Percentiles rank a stretch among this genome's conserved stretches.
phyloP scores from a whole-genome alignment of 2,329 filamentous ascomycete genomes.

The Colletotrichum limetticola region DNA sequence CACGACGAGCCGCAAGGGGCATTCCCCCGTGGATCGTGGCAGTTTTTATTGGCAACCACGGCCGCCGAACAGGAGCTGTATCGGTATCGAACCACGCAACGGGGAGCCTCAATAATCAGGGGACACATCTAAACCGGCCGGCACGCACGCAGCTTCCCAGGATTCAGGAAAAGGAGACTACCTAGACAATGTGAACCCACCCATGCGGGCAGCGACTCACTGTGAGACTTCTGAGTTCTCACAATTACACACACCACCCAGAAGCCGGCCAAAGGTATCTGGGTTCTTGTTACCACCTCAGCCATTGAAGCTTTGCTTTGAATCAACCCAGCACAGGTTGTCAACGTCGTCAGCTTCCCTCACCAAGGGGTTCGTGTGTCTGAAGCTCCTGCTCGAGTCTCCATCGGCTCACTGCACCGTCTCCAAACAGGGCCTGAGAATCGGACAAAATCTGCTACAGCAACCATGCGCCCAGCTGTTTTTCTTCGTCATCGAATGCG shows the following conservation, averaged over 20 bases:
- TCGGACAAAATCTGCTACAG: conserved; percentile 14
- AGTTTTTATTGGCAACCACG: background rate
- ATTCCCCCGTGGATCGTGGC: background rate
- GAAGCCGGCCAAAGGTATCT: background rate
- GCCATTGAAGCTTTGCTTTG: background rate
- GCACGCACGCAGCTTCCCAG: background rate
- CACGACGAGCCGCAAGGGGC: background rate
- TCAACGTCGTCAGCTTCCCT: background rate
- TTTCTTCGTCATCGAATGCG: conserved; percentile 22
- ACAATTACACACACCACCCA: background rate
- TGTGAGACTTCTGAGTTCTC: background rate
- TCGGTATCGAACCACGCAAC: background rate
- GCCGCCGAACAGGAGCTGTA: background rate
- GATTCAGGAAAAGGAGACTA: background rate
- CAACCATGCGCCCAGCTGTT: background rate
- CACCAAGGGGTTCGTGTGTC: background rate
- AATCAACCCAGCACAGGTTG: background rate
- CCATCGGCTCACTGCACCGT: background rate
- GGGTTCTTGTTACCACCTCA: background rate
- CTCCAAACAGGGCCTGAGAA: background rate
- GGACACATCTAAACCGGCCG: conserved; percentile 20
- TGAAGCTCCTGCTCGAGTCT: conserved; percentile 3
- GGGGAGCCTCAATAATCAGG: background rate
- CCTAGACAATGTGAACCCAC: background rate
- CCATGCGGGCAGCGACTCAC: conserved; percentile 3